Conservation (phyloP, 177 flowering plant species). For the Tripterygium wilfordii region DNA sequence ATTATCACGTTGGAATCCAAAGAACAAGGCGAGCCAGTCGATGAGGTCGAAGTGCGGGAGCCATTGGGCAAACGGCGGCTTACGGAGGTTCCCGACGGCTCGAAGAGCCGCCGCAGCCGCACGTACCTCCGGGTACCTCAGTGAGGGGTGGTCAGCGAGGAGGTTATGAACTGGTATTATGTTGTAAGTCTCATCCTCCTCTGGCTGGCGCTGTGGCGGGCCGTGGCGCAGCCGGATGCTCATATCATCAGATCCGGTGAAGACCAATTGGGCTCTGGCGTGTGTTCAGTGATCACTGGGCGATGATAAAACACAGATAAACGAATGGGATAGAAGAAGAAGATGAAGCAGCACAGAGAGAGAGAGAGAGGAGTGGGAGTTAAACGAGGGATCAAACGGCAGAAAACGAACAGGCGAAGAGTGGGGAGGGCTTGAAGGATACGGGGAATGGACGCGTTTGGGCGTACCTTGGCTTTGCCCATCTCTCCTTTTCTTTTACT, state of each 20-base stretch:
- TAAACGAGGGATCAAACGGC: too few species aligned
- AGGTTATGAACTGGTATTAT: slow-evolving; percentile 68
- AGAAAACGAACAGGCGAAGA: too few species aligned
- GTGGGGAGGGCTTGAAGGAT: too few species aligned
- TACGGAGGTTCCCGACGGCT: slow-evolving; percentile 52
- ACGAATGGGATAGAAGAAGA: too few species aligned
- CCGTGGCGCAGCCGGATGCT: slow-evolving; percentile 28
- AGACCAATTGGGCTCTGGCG: too few species aligned
- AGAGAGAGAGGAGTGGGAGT: too few species aligned
- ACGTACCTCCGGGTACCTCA: slow-evolving; percentile 67
- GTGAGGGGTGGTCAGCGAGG: slow-evolving; percentile 70
- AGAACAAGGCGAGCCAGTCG: slow-evolving; percentile 67
- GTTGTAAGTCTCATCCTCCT: slow-evolving; percentile 36
- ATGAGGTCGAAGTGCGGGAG: slow-evolving; percentile 44
- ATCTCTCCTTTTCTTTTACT: too few species aligned
- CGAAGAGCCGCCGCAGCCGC: slow-evolving; percentile 60
- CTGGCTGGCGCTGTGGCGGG: slow-evolving; percentile 2
- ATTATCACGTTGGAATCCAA: slow-evolving; percentile 61
- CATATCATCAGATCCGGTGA: background rate
- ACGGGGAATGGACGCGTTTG: too few species aligned
- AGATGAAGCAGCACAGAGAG: too few species aligned
- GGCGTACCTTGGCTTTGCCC: too few species aligned
- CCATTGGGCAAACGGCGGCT: slow-evolving; percentile 45
- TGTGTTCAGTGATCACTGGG: too few species aligned
- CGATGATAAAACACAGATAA: too few species aligned